Conservation (phyloP, 306 rosid species). For the Glycyrrhiza uralensis region DNA sequence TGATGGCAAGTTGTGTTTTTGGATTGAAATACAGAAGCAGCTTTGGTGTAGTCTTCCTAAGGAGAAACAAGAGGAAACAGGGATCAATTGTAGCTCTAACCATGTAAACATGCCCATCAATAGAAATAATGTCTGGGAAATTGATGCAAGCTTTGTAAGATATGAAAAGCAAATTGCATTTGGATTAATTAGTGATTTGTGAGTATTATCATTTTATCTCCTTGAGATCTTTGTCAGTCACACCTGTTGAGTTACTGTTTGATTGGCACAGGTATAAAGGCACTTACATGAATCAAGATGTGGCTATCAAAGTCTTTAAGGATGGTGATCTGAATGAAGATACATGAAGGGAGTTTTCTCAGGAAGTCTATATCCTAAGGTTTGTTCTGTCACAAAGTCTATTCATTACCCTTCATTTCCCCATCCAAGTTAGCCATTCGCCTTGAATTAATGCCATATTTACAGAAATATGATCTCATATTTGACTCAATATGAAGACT, state of each 20-base stretch:
- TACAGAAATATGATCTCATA: neutral
- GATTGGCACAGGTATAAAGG: slow-evolving; percentile 71
- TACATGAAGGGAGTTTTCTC: slow-evolving; percentile 57
- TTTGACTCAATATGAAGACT: neutral
- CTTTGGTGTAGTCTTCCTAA: slow-evolving; percentile 33
- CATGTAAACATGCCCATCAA: slow-evolving; percentile 31
- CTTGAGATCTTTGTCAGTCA: slow-evolving; percentile 11
- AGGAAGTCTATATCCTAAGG: slow-evolving; percentile 79
- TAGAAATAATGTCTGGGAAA: slow-evolving; percentile 44
- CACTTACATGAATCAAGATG: slow-evolving; percentile 56
- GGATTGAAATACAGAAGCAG: slow-evolving; percentile 38
- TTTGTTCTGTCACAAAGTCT: slow-evolving; percentile 31
- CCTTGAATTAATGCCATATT: neutral
- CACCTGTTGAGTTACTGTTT: slow-evolving; percentile 24
- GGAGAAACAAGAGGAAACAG: too few species aligned
- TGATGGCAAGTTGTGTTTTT: slow-evolving; percentile 7
- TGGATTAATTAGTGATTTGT: slow-evolving; percentile 71
- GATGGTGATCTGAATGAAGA: slow-evolving; percentile 52
- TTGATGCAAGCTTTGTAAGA: slow-evolving; percentile 49
- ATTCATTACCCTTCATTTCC: neutral
- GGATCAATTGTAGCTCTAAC: slow-evolving; percentile 23
- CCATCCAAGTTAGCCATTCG: neutral
- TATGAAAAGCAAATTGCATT: slow-evolving; percentile 66
- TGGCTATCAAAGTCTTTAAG: slow-evolving; percentile 75
- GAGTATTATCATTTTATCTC: slow-evolving; percentile 39